Conservation (phyloP, 352 stramenopile genomes). For the Phytopythium cucurbitacearum region DNA sequence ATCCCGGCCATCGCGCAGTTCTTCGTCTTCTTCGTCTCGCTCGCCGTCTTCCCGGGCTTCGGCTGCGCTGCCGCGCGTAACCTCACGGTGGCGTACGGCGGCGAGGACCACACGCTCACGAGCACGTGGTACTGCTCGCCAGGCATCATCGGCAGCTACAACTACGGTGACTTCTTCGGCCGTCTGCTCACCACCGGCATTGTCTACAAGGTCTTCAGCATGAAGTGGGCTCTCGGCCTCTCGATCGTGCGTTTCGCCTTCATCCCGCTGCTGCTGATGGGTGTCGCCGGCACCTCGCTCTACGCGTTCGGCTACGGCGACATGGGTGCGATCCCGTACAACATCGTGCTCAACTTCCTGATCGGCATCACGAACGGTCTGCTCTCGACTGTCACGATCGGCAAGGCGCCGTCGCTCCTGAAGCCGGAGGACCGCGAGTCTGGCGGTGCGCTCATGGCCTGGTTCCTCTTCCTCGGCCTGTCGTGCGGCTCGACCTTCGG, state of each 20-base stretch:
- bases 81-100: constrained; percentile 1
- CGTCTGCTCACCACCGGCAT: constrained; percentile 28
- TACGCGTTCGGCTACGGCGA: constrained; percentile 29
- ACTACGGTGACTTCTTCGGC: constrained; percentile 43
- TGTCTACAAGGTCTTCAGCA: constrained; percentile 33
- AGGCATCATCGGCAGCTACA: constrained; percentile 40
- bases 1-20: constrained; percentile 31
- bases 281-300: constrained; percentile 38
- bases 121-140: constrained; percentile 32
- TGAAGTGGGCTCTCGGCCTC: constrained; percentile 25
- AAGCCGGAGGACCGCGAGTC: constrained; percentile 33
- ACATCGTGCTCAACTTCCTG: constrained; percentile 27
- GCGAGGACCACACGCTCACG: constrained; percentile 2
- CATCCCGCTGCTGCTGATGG: constrained; percentile 59
- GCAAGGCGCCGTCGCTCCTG: constrained; percentile 26
- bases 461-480: constrained; percentile 37
- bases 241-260: constrained; percentile 38
- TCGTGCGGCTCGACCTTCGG: constrained; percentile 24
- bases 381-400: constrained; percentile 45
- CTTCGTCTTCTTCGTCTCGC: constrained; percentile 43
- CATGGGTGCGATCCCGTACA: constrained; percentile 17
- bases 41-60: constrained; percentile 36
- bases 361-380: constrained; percentile 35
- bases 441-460: constrained; percentile 33
- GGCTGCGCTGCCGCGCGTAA: constrained; percentile 19